Conservation (phyloP, 495 filamentous ascomycete genomes). For the Talaromyces borbonicus region DNA sequence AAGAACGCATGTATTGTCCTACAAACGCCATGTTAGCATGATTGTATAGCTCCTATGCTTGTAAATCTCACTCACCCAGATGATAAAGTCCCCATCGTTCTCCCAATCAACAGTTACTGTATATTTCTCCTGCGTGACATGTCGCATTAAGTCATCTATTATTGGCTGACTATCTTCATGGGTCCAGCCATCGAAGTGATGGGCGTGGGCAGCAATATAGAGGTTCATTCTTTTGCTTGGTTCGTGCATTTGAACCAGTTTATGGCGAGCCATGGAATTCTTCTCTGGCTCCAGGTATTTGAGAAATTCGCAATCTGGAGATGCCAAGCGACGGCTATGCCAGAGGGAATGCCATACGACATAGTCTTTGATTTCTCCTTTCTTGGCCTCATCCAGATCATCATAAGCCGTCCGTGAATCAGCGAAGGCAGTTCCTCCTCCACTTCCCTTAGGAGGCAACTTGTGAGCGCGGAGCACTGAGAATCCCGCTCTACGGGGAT, state of each 20-base stretch:
- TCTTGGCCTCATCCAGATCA: conserved; percentile 30
- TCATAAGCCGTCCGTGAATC: conserved; percentile 47
- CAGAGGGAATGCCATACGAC: conserved; percentile 45
- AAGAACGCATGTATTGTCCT: conserved; percentile 43
- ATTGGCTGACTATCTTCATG: conserved; percentile 25
- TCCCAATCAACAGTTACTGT: conserved; percentile 39
- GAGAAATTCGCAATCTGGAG: conserved; percentile 35
- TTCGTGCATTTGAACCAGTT: conserved; percentile 5
- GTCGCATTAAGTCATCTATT: conserved; percentile 32
- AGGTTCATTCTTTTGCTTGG: conserved; percentile 43
- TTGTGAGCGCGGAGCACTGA: conserved; percentile 42
- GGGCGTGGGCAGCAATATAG: conserved; percentile 44
- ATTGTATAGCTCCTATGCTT: background rate
- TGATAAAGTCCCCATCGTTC: conserved; percentile 38
- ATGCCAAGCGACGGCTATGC: conserved; percentile 43
- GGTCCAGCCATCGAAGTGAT: conserved; percentile 44
- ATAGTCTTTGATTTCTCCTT: conserved; percentile 35
- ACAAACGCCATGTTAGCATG: background rate
- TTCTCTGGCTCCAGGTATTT: conserved; percentile 32
- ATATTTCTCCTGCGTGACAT: conserved; percentile 42
- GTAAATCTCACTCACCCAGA: conserved; percentile 33
- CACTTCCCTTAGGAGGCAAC: conserved; percentile 39
- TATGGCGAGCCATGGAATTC: background rate
- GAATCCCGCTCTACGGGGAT: conserved; percentile 47
- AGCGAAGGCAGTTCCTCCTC: conserved; percentile 49